These are phyloP conservation scores for Eucalyptus caleyi DNA, from an alignment of 345 rosid genomes.

Conservation along the genomic window DNA sequence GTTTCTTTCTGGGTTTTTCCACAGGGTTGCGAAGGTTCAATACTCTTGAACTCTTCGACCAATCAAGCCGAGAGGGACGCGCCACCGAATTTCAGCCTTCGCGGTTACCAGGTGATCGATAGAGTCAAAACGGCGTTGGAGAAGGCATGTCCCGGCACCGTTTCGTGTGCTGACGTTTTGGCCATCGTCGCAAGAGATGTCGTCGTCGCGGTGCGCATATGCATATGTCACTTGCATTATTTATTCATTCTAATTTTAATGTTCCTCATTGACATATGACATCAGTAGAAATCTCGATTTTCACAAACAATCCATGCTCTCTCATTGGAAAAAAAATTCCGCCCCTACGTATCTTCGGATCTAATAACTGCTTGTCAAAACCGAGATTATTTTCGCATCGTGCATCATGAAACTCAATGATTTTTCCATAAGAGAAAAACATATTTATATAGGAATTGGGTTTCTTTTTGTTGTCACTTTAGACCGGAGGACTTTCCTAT, in stretches of 20 bases:
- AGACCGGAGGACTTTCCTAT: constrained; percentile 28
- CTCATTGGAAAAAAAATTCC: background rate
- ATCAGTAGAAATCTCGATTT: background rate
- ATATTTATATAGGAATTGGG: background rate
- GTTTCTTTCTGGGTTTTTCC: background rate
- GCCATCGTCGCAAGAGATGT: constrained; percentile 62
- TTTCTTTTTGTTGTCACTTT: background rate
- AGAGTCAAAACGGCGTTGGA: constrained; percentile 48
- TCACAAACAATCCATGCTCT: background rate
- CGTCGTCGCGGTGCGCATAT: constrained; percentile 18
- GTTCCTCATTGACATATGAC: background rate
- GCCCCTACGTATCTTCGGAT: background rate
- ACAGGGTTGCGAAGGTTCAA: constrained; percentile 85
- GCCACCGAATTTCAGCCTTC: constrained; percentile 32
- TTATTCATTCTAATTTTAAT: background rate
- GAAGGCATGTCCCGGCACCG: constrained; percentile 56
- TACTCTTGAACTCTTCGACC: constrained; percentile 40
- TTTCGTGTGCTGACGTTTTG: constrained; percentile 69
- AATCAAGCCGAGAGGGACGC: constrained; percentile 43
- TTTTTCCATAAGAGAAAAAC: background rate
- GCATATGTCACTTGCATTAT: background rate
- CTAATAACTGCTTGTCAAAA: background rate
- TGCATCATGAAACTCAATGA: background rate
- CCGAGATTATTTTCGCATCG: background rate
- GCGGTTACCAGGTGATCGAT: constrained; percentile 56